These are phyloP conservation scores for Hibiscus syriacus DNA, from an alignment of 345 rosid genomes.

Conservation along the genomic window DNA sequence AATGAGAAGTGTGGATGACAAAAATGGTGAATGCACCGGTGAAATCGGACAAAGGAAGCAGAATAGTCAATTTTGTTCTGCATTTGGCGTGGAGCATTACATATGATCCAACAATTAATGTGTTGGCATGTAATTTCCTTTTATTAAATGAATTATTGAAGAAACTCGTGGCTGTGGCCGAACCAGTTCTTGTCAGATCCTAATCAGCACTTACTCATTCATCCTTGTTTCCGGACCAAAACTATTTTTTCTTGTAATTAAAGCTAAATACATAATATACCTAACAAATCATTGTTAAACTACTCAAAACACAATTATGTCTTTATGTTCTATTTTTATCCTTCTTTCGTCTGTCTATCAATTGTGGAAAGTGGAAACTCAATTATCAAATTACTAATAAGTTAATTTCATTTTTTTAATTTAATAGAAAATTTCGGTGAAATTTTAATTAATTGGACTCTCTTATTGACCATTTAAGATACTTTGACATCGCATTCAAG, in stretches of 20 bases:
- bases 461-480: no score
- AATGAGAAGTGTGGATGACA: not conserved
- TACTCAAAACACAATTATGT: no score
- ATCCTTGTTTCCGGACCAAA: not conserved
- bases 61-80: not conserved
- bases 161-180: not conserved
- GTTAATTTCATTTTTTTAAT: no score
- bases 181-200: constrained; percentile 7
- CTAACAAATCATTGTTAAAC: not conserved
- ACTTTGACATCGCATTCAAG: no score
- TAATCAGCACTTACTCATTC: constrained; percentile 18
- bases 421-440: no score
- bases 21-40: not conserved
- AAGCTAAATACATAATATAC: not conserved
- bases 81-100: constrained; percentile 14
- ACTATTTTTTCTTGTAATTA: not conserved
- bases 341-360: no score
- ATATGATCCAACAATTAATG: not conserved
- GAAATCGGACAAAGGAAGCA: not conserved
- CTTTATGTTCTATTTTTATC: no score
- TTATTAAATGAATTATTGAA: not conserved
- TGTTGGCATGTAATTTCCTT: not conserved
- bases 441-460: no score
- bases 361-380: not conserved
- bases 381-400: no score